Conservation (phyloP, 306 rosid genomes). For the Dalbergia cultrata region DNA sequence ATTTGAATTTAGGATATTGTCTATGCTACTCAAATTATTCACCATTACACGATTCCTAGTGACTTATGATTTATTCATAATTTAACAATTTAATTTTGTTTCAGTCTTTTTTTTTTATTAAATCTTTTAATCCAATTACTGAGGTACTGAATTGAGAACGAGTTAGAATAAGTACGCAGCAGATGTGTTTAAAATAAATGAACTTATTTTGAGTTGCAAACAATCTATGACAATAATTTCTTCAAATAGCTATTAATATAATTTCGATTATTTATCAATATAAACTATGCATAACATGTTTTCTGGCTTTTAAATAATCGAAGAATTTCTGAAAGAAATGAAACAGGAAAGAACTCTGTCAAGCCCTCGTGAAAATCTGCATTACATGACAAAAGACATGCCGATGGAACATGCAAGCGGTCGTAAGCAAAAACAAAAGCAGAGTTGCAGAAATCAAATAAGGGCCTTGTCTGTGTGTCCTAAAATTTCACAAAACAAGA, state of each 20-base stretch:
- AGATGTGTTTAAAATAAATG: no score
- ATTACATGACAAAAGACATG: constrained; percentile 63
- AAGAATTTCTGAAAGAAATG: not conserved
- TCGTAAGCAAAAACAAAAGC: not conserved
- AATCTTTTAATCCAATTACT: not conserved
- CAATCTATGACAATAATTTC: no score
- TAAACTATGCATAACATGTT: no score
- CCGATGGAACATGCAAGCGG: constrained; percentile 49
- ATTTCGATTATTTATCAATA: no score
- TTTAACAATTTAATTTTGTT: not conserved
- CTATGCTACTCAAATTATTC: no score
- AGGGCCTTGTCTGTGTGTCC: not conserved
- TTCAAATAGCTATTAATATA: no score
- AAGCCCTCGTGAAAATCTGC: constrained; percentile 61
- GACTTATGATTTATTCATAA: not conserved
- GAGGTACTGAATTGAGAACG: not conserved
- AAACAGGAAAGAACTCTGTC: constrained; percentile 41
- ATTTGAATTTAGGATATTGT: no score
- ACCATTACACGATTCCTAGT: no score
- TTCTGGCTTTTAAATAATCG: not conserved
- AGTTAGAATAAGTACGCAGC: no score
- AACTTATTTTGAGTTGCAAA: no score
- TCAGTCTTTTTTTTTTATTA: not conserved
- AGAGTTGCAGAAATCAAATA: not conserved
- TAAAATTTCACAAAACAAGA: no score